These are phyloP conservation scores for Vitis cinerea DNA, from an alignment of 164 flowering plant genomes.

Conservation along the genomic window DNA sequence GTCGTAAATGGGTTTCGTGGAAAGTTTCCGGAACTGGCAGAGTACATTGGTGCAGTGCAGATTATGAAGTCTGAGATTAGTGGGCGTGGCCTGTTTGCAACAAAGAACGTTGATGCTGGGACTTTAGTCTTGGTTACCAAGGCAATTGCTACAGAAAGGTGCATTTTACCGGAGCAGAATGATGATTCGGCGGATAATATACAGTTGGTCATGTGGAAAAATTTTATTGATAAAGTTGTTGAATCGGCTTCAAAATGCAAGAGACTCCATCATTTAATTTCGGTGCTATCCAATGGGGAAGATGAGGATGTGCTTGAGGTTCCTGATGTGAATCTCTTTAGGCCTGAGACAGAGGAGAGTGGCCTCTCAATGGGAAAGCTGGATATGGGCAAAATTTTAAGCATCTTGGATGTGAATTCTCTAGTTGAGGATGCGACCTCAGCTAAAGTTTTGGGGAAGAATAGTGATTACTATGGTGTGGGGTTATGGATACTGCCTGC, in stretches of 20 bases:
- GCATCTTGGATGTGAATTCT: conserved; percentile 80
- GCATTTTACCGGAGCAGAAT: conserved; percentile 42
- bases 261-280: conserved; percentile 40
- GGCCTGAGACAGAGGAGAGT: conserved; percentile 48
- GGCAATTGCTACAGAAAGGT: conserved; percentile 75
- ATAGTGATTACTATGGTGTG: conserved; percentile 63
- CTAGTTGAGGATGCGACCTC: conserved; percentile 65
- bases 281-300: conserved; percentile 23
- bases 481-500: conserved; percentile 84
- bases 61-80: conserved; percentile 60
- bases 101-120: conserved; percentile 68
- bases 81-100: conserved; percentile 73
- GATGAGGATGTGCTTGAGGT: conserved; percentile 57
- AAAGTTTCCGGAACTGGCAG: conserved; percentile 66
- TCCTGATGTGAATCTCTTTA: conserved; percentile 59
- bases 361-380: not conserved
- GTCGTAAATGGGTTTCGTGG: conserved; percentile 56
- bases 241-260: conserved; percentile 42
- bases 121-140: conserved; percentile 64
- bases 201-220: conserved; percentile 89
- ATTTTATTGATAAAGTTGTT: conserved; percentile 56
- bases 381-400: conserved; percentile 46
- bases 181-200: conserved; percentile 47
- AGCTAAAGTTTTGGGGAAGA: conserved; percentile 63
- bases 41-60: conserved; percentile 65